Percentiles rank a stretch among this genome's conserved stretches.
Conservation (phyloP, 139 green algal genomes). For the Coccomyxa sp. region DNA sequence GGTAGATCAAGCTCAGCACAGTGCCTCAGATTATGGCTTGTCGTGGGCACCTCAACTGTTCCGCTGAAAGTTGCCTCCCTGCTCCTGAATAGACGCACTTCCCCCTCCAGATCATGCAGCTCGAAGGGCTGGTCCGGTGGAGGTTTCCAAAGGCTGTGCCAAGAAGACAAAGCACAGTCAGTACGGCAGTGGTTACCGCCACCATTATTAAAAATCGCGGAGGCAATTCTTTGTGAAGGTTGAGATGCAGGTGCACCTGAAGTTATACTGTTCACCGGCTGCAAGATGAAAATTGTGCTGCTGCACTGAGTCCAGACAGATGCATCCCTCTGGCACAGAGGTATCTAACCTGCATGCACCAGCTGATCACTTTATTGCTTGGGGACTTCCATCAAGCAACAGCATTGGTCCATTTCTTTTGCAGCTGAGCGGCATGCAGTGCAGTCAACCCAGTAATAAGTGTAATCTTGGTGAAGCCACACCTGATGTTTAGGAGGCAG, state of each 20-base stretch:
- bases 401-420: too few relatives aligned
- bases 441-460: too few relatives aligned
- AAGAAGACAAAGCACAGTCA: too few relatives aligned
- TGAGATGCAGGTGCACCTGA: conserved; percentile 20
- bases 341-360: neutral
- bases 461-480: too few relatives aligned
- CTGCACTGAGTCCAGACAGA: conserved; percentile 21
- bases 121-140: conserved; percentile 20
- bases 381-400: too few relatives aligned
- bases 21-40: too few relatives aligned
- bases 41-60: neutral
- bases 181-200: too few relatives aligned
- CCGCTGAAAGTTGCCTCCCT: neutral
- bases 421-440: too few relatives aligned
- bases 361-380: neutral
- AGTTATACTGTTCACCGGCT: conserved; percentile 14
- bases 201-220: too few relatives aligned
- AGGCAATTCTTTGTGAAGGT: too few relatives aligned
- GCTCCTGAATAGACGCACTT: conserved; percentile 31
- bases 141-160: conserved; percentile 11
- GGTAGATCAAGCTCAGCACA: too few relatives aligned
- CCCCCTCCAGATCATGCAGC: conserved; percentile 31
- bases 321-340: conserved; percentile 6
- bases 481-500: conserved; percentile 21
- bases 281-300: conserved; percentile 26